Evolutionary conservation across 371 early-diverging fungal species (phyloP).

Genomic region (Haplosporangium sp.): DNA sequence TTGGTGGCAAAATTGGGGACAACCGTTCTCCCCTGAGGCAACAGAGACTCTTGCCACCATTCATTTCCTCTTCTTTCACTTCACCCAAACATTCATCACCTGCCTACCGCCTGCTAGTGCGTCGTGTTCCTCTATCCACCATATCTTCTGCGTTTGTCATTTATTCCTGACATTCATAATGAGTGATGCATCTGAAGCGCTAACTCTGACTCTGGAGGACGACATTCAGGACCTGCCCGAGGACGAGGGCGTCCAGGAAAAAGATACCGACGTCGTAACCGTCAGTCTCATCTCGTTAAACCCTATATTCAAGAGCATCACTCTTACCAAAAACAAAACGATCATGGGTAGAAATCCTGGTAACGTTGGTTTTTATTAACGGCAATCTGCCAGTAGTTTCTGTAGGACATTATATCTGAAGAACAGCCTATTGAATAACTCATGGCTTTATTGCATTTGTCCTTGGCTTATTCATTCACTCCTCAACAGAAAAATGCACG

Average conservation of each 20-base stretch:
- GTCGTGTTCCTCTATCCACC: too few species aligned
- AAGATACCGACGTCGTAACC: background rate
- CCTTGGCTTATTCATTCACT: background rate
- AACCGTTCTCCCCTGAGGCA: too few species aligned
- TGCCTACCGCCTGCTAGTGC: background rate
- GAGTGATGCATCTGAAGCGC: constrained; percentile 6
- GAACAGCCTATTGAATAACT: background rate
- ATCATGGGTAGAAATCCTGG: constrained; percentile 24
- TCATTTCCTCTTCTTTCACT: background rate
- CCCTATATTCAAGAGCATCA: constrained; percentile 5
- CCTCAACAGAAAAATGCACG: constrained; percentile 24
- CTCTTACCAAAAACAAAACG: constrained; percentile 20
- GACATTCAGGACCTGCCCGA: constrained; percentile 34
- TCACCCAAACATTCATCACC: background rate
- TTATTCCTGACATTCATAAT: background rate
- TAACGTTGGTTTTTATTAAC: constrained; percentile 1
- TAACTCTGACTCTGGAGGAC: constrained; percentile 14
- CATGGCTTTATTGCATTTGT: too few species aligned
- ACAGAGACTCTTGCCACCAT: background rate
- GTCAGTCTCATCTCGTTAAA: constrained; percentile 28
- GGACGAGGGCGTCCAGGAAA: constrained; percentile 2
- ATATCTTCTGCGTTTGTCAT: too few species aligned
- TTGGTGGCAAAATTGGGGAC: constrained; percentile 5
- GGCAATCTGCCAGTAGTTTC: background rate
- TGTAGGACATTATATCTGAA: background rate